Conservation (phyloP, 306 rosid genomes). For the Prunus kanzakura region DNA sequence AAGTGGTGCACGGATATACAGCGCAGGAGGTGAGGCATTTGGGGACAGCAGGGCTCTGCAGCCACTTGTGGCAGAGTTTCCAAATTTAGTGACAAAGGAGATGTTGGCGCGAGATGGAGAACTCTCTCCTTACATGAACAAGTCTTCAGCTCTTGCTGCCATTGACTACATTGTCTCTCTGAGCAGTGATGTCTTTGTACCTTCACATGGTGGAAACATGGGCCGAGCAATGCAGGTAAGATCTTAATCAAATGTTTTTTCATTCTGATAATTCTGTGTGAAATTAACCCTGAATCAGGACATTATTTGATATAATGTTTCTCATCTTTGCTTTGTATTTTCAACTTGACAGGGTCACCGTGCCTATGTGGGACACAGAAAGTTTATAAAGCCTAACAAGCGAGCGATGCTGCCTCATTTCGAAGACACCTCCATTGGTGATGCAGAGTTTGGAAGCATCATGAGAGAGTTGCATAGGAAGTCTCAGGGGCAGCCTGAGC, state of each 20-base stretch:
- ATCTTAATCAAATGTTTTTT: neutral
- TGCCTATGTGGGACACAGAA: slow-evolving; percentile 49
- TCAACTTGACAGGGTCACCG: slow-evolving; percentile 39
- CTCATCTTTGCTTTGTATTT: neutral
- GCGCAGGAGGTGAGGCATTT: slow-evolving; percentile 57
- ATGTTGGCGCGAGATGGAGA: slow-evolving; percentile 44
- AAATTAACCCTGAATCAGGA: neutral
- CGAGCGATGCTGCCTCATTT: slow-evolving; percentile 34
- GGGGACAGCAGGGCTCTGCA: slow-evolving; percentile 44
- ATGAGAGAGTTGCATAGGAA: slow-evolving; percentile 38
- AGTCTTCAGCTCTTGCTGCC: slow-evolving; percentile 55
- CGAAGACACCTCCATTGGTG: slow-evolving; percentile 34
- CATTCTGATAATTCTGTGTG: neutral
- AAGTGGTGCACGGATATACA: slow-evolving; percentile 35
- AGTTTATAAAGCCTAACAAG: slow-evolving; percentile 58
- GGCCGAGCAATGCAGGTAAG: slow-evolving; percentile 54
- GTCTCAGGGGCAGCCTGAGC: slow-evolving; percentile 43
- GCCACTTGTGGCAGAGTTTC: slow-evolving; percentile 45
- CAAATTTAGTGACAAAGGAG: slow-evolving; percentile 48
- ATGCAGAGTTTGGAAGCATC: slow-evolving; percentile 29
- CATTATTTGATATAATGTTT: neutral
- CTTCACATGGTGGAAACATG: slow-evolving; percentile 59
- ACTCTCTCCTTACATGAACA: slow-evolving; percentile 39
- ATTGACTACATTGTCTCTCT: slow-evolving; percentile 54
- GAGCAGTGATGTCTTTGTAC: slow-evolving; percentile 51